Percentiles rank a stretch among this genome's conserved stretches.
Conservation (phyloP, 2,329 filamentous ascomycete species). For the Hymenotorrendiella dingleyae region DNA sequence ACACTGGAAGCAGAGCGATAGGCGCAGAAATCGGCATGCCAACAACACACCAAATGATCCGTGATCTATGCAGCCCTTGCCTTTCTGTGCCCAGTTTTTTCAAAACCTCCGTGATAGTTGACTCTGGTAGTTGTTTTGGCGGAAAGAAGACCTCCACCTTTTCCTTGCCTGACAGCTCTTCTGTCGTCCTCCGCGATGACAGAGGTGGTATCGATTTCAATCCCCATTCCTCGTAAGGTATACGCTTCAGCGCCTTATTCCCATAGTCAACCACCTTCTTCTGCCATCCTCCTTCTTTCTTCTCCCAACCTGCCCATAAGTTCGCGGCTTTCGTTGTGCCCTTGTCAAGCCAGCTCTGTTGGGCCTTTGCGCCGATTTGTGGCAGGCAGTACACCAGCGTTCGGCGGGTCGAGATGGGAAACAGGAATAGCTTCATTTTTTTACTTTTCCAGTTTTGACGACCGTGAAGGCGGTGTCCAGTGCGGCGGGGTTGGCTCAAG, state of each 20-base stretch:
- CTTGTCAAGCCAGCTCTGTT: conserved; percentile 59
- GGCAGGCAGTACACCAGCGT: conserved; percentile 90
- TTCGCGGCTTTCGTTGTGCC: conserved; percentile 64
- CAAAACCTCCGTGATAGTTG: conserved; percentile 60
- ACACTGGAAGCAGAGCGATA: conserved; percentile 81
- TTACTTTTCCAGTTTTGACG: no score
- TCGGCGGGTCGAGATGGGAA: conserved; percentile 86
- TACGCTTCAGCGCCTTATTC: conserved; percentile 76
- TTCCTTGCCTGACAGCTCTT: conserved; percentile 56
- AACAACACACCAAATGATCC: conserved; percentile 73
- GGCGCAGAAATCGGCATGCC: conserved; percentile 81
- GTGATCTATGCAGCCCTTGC: conserved; percentile 68
- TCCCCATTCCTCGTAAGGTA: conserved; percentile 97
- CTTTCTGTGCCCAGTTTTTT: conserved; percentile 70
- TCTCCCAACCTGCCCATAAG: conserved; percentile 84
- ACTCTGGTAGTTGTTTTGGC: conserved; percentile 56
- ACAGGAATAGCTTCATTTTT: conserved; percentile 86
- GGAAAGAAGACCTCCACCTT: conserved; percentile 75
- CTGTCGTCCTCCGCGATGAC: conserved; percentile 57
- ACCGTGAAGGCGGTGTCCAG: conserved; percentile 6
- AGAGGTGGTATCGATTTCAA: conserved; percentile 89
- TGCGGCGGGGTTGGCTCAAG: not conserved
- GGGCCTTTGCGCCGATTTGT: conserved; percentile 47
- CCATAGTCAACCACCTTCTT: conserved; percentile 79
- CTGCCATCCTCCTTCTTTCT: conserved; percentile 80